Percentiles rank a stretch among this genome's conserved stretches.
Evolutionary conservation across 805 yeast species (phyloP).

Genomic region (Saccharomyces jurei): DNA sequence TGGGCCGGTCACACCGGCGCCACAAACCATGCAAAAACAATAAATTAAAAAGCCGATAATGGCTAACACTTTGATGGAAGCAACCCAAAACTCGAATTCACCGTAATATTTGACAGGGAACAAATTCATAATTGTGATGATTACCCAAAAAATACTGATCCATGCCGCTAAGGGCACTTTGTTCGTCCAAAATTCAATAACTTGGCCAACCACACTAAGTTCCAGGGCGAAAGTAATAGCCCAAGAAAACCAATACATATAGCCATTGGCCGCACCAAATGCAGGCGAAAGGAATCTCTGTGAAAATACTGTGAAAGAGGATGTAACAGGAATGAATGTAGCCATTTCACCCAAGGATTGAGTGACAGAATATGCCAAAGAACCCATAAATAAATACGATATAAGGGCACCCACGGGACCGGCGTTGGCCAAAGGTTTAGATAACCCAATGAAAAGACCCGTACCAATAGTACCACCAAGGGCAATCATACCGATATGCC

Average conservation of each 20-base stretch:
- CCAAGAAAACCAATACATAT: slow-evolving; percentile 74
- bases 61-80: slow-evolving; percentile 57
- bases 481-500: slow-evolving; percentile 71
- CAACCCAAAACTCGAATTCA: slow-evolving; percentile 70
- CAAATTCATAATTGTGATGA: slow-evolving; percentile 46
- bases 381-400: slow-evolving; percentile 57
- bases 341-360: slow-evolving; percentile 79
- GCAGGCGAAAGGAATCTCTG: slow-evolving; percentile 63
- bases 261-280: slow-evolving; percentile 63
- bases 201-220: slow-evolving; percentile 62
- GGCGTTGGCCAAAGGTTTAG: slow-evolving; percentile 44
- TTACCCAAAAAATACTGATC: slow-evolving; percentile 58
- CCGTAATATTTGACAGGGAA: slow-evolving; percentile 67
- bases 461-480: slow-evolving; percentile 78
- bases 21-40: slow-evolving; percentile 64
- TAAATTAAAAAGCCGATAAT: slow-evolving; percentile 64
- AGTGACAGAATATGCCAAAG: slow-evolving; percentile 56
- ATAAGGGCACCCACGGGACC: slow-evolving; percentile 67
- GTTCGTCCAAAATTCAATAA: slow-evolving; percentile 55
- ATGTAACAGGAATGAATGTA: slow-evolving; percentile 59
- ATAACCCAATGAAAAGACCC: slow-evolving; percentile 63
- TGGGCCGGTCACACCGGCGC: slow-evolving; percentile 62
- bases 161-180: slow-evolving; percentile 66
- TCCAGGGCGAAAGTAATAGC: slow-evolving; percentile 70
- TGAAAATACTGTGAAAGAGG: slow-evolving; percentile 63